Base-by-base conservation (phyloP, 139 green algal genomes). In the Tetradesmus lagerheimii region DNA sequence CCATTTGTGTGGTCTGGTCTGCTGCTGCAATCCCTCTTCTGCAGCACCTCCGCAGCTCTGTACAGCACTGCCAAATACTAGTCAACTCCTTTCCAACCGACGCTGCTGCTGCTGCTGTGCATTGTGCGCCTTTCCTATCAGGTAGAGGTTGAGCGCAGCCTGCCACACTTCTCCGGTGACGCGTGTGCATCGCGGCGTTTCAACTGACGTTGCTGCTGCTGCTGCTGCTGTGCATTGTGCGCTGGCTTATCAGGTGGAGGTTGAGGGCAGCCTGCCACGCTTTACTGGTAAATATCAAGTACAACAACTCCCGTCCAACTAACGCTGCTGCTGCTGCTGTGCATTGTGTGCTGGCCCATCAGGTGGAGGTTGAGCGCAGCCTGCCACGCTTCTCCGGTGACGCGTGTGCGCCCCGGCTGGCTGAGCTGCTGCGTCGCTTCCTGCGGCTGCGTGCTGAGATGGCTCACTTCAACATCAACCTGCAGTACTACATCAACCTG, bases 401-500 rank as follows among this genome's bases (percentile, higher is more conserved):
- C 8, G 67, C 57, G 53, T 57, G 76, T n/a, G 25, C 29, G 9
- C 11, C 31, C 29, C 62, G 34, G 53, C 57, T 90, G 16, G 76
- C 93, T 80, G 86, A 67, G 6, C 82, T 95, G 75, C 85, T 97
- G 87, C 92, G 93, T 4, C 83, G 86, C 62, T 97, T 93, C 90
- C 94, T 99, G 78, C 88, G 87, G 38, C 83, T 97, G 62, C 93
- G 97, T 23, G 93, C 86, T 45, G 97, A 99, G 76, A 98, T 99
- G 96, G 93, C 93, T 20, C 96, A 98, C 91, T 98, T 99, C 80
- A 94, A 91, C 23, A 96, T 92, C 76, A 98, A 98, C 94, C 93
- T 99, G 90, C 97, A 99, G 95, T 96, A 97, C 93, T 99, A 99
- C 94, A 94, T 99, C 83, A 96, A 97, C 94, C 98, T 98, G 82